Evolutionary conservation across 345 rosid species (phyloP).

Genomic region (Dovyalis caffra): DNA sequence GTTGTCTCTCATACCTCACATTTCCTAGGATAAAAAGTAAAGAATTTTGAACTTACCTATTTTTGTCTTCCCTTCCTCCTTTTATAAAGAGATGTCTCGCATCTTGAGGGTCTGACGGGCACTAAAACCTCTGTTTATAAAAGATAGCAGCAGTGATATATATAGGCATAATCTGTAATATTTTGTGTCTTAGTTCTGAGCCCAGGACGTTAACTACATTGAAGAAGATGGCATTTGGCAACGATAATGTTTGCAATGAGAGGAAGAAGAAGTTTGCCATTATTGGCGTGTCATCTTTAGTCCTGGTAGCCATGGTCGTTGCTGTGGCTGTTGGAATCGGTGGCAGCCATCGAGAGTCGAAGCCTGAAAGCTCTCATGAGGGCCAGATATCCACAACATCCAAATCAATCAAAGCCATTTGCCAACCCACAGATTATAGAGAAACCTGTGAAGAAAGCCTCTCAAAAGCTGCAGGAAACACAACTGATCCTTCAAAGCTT

Average conservation of each 20-base stretch:
- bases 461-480: constrained; percentile 35
- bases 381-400: constrained; percentile 17
- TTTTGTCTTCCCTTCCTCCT: not conserved
- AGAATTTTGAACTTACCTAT: not conserved
- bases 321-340: constrained; percentile 43
- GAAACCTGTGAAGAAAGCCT: constrained; percentile 52
- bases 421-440: constrained; percentile 59
- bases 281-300: constrained; percentile 43
- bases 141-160: too few species aligned
- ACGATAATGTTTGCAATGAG: not conserved
- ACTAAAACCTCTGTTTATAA: too few species aligned
- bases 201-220: too few species aligned
- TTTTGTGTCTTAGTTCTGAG: too few species aligned
- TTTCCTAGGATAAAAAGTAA: constrained; percentile 18
- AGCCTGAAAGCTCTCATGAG: too few species aligned
- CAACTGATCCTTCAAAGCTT: constrained; percentile 55
- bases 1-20: not conserved
- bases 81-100: not conserved
- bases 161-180: too few species aligned
- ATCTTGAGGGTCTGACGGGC: too few species aligned
- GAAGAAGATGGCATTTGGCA: too few species aligned
- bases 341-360: not conserved
- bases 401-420: constrained; percentile 54
- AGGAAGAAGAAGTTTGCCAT: constrained; percentile 44
- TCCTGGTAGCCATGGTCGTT: constrained; percentile 66